Base-by-base conservation (phyloP, 192 early-diverging fungal species). In the Phlyctochytrium arcticum region DNA sequence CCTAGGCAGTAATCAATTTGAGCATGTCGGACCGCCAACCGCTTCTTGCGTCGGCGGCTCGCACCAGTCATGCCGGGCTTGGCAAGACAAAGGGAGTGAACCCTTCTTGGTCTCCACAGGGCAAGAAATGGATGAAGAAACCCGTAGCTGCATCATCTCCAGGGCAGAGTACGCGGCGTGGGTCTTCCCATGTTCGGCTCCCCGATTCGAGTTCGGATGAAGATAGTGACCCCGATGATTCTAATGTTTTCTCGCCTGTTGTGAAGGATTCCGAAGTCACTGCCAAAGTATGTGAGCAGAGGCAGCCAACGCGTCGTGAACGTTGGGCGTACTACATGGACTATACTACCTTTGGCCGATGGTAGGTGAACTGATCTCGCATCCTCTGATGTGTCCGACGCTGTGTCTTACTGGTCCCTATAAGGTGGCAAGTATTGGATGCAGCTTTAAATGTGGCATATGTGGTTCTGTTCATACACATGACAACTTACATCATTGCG, bases 381-480 rank as follows among this genome's bases (percentile, higher is more conserved):
- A 19, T 51, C 2, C 59, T 4, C 17, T 34, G 34, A 57, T 3
- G 23, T 35, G 12, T n/a, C 39, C 21, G 39, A 2, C 39, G 21
- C 15, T 2, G 12, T 44, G 15, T 44, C 39, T n/a, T n/a, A 44
- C 21, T 34, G 8, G 17, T 27, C 19, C n/a, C 27, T 15, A 12
- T 23, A 21, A 55, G 61, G 61, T 66, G 69, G 69, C 51, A 70
- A 9, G 54, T 53, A 19, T 9, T 50, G 17, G 69, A 70, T 54
- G 48, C 64, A 7, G 7, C 35, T 2, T 35, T 70, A 15, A 70
- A 70, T 33, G 30, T 60, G 26, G 64, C 48, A 2, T 68, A 68
- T 39, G 69, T 70, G 12, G 30, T 39, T 17, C 31, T 70, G 7
- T 70, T 70, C 37, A 50, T 70, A 27, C 36, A 61, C 62, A 59